Conservation (phyloP, 148 eudicot species). For the Amaranthus cruentus region DNA sequence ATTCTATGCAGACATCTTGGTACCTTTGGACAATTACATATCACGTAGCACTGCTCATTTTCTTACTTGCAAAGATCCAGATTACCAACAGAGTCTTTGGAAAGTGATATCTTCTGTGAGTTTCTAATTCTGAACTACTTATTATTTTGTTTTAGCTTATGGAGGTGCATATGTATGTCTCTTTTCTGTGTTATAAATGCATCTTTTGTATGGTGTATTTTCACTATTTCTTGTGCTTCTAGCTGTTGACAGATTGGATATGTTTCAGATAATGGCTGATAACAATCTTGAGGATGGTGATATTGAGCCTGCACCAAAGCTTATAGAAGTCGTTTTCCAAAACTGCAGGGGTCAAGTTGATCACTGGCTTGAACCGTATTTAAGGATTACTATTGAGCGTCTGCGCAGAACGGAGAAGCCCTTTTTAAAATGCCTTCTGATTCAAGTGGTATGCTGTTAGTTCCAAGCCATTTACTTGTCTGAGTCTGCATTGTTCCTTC, state of each 20-base stretch:
- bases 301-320: conserved; percentile 99
- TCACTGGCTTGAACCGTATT: conserved; percentile 94
- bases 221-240: background rate
- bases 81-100: too few relatives aligned
- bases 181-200: too few relatives aligned
- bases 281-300: conserved; percentile 88
- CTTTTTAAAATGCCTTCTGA: conserved; percentile 69
- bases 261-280: conserved; percentile 73
- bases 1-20: too few relatives aligned
- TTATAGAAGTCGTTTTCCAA: conserved; percentile 86
- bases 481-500: background rate
- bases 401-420: conserved; percentile 69
- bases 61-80: too few relatives aligned
- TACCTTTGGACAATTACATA: too few relatives aligned
- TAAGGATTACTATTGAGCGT: conserved; percentile 74
- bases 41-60: too few relatives aligned
- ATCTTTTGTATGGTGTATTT: too few relatives aligned
- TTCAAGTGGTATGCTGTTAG: conserved; percentile 73
- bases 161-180: too few relatives aligned
- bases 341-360: conserved; percentile 94
- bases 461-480: background rate
- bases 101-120: conserved; percentile 11
- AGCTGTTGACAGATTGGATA: background rate
- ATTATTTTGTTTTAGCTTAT: too few relatives aligned
- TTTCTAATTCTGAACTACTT: background rate